A percentile compares a stretch with the other conserved stretches of the same genome.
Evolutionary conservation across 2,329 filamentous ascomycete genomes (phyloP).

Genomic region (Didymella arachidicola): DNA sequence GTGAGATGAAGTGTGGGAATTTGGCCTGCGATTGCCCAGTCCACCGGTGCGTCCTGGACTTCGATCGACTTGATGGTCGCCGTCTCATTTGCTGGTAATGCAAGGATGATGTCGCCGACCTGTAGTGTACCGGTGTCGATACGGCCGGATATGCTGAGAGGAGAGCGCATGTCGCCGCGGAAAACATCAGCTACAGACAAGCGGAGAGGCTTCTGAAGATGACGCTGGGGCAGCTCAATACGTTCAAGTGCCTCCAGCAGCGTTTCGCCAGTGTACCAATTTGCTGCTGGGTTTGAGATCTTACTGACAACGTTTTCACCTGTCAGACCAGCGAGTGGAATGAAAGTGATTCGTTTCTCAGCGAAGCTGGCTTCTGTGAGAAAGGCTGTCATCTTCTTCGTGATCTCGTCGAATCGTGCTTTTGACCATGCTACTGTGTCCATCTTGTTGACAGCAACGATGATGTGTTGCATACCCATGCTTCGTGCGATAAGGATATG

Average conservation of each 20-base stretch:
- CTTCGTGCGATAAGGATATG: slow-evolving; percentile 89
- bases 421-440: slow-evolving; percentile 86
- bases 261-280: slow-evolving; percentile 84
- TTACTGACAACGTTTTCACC: slow-evolving; percentile 82
- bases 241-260: slow-evolving; percentile 84
- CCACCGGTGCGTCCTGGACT: slow-evolving; percentile 73
- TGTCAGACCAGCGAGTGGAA: slow-evolving; percentile 87
- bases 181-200: slow-evolving; percentile 91
- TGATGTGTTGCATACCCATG: slow-evolving; percentile 85
- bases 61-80: slow-evolving; percentile 84
- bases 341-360: slow-evolving; percentile 79
- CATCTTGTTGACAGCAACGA: slow-evolving; percentile 95
- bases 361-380: slow-evolving; percentile 83
- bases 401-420: slow-evolving; percentile 84
- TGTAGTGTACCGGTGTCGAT: slow-evolving; percentile 86
- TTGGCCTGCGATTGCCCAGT: slow-evolving; percentile 94
- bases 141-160: slow-evolving; percentile 84
- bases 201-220: slow-evolving; percentile 79
- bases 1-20: slow-evolving; percentile 84
- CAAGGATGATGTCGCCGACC: slow-evolving; percentile 78
- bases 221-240: slow-evolving; percentile 75
- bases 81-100: slow-evolving; percentile 82
- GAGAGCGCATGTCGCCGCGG: slow-evolving; percentile 77
- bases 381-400: slow-evolving; percentile 82
- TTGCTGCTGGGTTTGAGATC: slow-evolving; percentile 59